A percentile compares a stretch with the other conserved stretches of the same genome.
These are phyloP conservation scores for Claviceps humidiphila DNA, from an alignment of 2,329 filamentous ascomycete genomes.

Conservation along the genomic window DNA sequence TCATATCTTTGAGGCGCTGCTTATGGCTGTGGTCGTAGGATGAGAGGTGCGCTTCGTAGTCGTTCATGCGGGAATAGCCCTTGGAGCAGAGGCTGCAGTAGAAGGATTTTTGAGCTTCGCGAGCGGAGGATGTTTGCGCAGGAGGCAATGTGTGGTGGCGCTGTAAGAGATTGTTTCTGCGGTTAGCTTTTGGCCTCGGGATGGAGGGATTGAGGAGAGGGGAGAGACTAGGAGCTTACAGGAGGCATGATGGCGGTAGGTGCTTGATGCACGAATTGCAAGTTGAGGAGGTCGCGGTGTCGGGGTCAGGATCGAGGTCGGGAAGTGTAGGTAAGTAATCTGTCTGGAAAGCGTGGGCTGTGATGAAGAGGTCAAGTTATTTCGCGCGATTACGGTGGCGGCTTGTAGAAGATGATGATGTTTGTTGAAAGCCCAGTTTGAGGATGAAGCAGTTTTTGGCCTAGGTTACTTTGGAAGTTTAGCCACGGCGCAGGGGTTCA, in stretches of 20 bases:
- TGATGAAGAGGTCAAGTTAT: not conserved
- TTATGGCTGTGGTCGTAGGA: slow-evolving; percentile 95
- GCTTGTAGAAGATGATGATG: not conserved
- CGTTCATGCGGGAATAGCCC: slow-evolving; percentile 87
- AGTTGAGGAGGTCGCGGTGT: not conserved
- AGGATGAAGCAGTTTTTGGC: no score
- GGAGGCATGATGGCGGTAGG: slow-evolving; percentile 35
- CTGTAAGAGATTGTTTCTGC: slow-evolving; percentile 16
- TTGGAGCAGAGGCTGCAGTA: slow-evolving; percentile 84
- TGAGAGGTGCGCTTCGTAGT: slow-evolving; percentile 87
- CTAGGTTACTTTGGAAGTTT: no score
- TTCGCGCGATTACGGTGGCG: not conserved
- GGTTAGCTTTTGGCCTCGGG: slow-evolving; percentile 31
- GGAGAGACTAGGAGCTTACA: slow-evolving; percentile 22
- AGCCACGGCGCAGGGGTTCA: no score
- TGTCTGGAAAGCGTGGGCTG: not conserved
- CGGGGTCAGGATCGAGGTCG: not conserved
- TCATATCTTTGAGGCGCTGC: slow-evolving; percentile 80
- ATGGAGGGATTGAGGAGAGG: not conserved
- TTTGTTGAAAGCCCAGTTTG: not conserved
- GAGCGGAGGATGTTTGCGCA: slow-evolving; percentile 49
- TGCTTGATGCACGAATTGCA: not conserved
- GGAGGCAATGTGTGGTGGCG: slow-evolving; percentile 44
- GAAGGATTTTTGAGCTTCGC: slow-evolving; percentile 67
- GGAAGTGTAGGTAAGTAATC: not conserved